phyloP scores from a whole-genome alignment of 2,329 filamentous ascomycete genomes.

The Akanthomyces dipterigenus region DNA sequence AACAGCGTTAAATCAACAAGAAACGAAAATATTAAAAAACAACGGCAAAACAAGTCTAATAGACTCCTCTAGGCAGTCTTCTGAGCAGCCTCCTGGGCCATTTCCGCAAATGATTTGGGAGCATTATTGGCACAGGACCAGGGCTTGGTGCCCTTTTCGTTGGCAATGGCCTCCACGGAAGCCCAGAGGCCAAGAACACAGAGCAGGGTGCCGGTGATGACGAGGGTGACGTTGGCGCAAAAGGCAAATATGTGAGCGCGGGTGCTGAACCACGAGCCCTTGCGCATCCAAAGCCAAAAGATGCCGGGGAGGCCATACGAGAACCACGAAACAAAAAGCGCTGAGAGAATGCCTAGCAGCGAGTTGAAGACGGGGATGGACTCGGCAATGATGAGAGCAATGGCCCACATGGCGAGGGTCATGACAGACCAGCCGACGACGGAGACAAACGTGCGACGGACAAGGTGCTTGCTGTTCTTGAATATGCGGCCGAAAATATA shows the following conservation, averaged over 20 bases:
- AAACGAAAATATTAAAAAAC: background rate
- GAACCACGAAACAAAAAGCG: slow-evolving; percentile 63
- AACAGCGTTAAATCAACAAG: background rate
- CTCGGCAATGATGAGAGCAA: slow-evolving; percentile 62
- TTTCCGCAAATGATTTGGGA: background rate
- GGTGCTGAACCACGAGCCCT: slow-evolving; percentile 31
- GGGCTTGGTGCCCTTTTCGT: slow-evolving; percentile 23
- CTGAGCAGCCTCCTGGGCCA: background rate
- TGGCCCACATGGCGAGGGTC: slow-evolving; percentile 46
- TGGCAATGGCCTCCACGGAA: slow-evolving; percentile 29
- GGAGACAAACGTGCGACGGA: slow-evolving; percentile 42
- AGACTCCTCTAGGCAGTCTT: background rate
- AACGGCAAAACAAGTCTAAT: background rate
- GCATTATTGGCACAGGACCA: slow-evolving; percentile 26
- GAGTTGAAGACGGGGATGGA: slow-evolving; percentile 64
- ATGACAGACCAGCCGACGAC: slow-evolving; percentile 54
- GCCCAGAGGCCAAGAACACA: slow-evolving; percentile 35
- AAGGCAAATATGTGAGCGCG: slow-evolving; percentile 27
- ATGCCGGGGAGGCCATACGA: slow-evolving; percentile 43
- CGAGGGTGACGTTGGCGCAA: slow-evolving; percentile 23
- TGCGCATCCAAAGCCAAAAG: slow-evolving; percentile 43
- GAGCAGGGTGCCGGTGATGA: slow-evolving; percentile 28
- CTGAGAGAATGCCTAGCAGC: slow-evolving; percentile 55
- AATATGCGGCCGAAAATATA: slow-evolving; percentile 61
- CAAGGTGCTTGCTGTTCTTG: slow-evolving; percentile 49